Evolutionary conservation across 2,329 filamentous ascomycete genomes (phyloP).

Genomic region (Penicillium sp.): DNA sequence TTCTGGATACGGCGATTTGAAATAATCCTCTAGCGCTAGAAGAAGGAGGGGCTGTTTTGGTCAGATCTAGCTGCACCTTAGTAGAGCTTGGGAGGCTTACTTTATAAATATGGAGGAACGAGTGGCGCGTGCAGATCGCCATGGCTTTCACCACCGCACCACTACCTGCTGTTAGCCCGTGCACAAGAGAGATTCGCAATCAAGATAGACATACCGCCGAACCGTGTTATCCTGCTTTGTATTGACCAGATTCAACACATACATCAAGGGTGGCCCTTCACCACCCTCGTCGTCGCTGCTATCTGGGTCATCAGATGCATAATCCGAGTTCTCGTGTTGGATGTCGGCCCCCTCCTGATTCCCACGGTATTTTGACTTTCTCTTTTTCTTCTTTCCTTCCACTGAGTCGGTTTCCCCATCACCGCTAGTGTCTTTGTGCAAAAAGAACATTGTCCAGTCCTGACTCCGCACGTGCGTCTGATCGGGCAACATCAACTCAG

Average conservation of each 20-base stretch:
- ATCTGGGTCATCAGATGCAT: slow-evolving; percentile 44
- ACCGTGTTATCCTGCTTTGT: slow-evolving; percentile 94
- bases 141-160: slow-evolving; percentile 96
- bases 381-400: slow-evolving; percentile 48
- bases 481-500: slow-evolving; percentile 96
- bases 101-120: slow-evolving; percentile 99
- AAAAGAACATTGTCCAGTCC: slow-evolving; percentile 99
- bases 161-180: slow-evolving; percentile 47
- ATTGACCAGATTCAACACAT: slow-evolving; percentile 96
- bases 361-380: slow-evolving; percentile 43
- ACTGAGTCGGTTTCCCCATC: slow-evolving; percentile 71
- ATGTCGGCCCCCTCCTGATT: slow-evolving; percentile 52
- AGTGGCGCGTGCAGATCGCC: slow-evolving; percentile 97
- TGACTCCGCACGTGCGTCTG: slow-evolving; percentile 92
- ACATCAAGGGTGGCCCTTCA: slow-evolving; percentile 89
- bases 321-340: slow-evolving; percentile 52
- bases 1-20: slow-evolving; percentile 84
- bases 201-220: slow-evolving; percentile 57
- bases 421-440: slow-evolving; percentile 89
- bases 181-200: background rate
- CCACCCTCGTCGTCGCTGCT: slow-evolving; percentile 65
- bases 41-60: slow-evolving; percentile 73
- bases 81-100: slow-evolving; percentile 45
- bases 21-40: slow-evolving; percentile 93
- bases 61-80: slow-evolving; percentile 6